Conservation (phyloP, 176 grass and related monocot genomes). For the Aegilops bicornis region DNA sequence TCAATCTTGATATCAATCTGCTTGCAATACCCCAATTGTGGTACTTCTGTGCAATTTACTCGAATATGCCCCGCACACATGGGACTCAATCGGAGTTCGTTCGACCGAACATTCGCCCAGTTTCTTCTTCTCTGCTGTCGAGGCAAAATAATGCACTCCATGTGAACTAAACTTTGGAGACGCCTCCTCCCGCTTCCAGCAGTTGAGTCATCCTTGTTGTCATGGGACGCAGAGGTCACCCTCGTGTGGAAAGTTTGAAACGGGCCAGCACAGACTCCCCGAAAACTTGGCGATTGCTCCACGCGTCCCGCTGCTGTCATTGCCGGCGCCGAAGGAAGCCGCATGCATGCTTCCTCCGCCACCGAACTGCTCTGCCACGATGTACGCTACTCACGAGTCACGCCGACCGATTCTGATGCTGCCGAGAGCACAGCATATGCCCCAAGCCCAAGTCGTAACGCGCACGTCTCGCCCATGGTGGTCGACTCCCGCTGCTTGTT, state of each 20-base stretch:
- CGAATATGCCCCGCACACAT: neutral
- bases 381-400: neutral
- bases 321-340: neutral
- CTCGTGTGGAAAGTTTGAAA: neutral
- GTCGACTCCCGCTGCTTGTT: too few species aligned
- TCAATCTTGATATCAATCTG: too few species aligned
- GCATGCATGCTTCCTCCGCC: neutral
- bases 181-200: neutral
- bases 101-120: neutral
- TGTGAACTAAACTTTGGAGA: neutral
- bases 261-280: neutral
- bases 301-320: neutral
- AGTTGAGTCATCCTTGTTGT: neutral
- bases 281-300: neutral
- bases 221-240: neutral
- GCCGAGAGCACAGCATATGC: neutral
- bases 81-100: neutral
- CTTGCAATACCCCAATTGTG: too few species aligned
- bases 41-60: too few species aligned
- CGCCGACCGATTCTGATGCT: neutral
- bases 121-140: neutral
- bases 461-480: neutral
- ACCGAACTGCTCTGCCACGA: neutral
- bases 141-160: neutral
- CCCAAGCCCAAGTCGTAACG: neutral